Evolutionary conservation across 2,329 filamentous ascomycete species (phyloP).

Genomic region (Hypoxylon sp.): DNA sequence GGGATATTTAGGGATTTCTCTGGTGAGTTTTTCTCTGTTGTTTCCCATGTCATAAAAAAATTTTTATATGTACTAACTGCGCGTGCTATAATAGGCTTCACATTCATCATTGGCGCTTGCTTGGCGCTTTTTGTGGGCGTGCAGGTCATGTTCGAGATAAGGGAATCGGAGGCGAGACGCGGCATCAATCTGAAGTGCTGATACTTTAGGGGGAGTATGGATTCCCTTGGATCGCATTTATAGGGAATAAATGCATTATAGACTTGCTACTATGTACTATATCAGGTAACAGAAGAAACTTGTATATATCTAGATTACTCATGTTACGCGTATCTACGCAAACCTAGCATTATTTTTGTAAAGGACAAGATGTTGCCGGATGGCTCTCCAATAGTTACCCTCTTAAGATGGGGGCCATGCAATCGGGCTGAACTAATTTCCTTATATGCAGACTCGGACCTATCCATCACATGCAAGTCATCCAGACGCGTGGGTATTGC

Average conservation of each 20-base stretch:
- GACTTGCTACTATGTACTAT: conserved; percentile 3
- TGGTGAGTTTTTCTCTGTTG: conserved; percentile 61
- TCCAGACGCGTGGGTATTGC: neutral
- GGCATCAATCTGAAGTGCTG: conserved; percentile 89
- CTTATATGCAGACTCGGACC: neutral
- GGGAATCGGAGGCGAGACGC: conserved; percentile 85
- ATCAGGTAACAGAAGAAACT: neutral
- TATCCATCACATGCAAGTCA: neutral
- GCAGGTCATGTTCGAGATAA: conserved; percentile 96
- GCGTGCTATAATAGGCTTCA: conserved; percentile 66
- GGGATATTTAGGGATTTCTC: conserved; percentile 83
- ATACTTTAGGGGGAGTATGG: conserved; percentile 11
- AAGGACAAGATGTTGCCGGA: conserved; percentile 2
- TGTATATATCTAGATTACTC: conserved; percentile 7
- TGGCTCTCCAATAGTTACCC: neutral
- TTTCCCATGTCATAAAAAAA: neutral
- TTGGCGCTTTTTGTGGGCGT: conserved; percentile 84
- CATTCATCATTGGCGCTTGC: conserved; percentile 81
- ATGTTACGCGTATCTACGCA: conserved; percentile 4
- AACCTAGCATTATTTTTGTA: neutral
- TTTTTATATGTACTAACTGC: conserved; percentile 23
- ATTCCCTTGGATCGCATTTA: neutral
- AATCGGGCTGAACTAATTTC: neutral
- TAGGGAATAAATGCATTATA: neutral
- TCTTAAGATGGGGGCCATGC: neutral